These are phyloP conservation scores for Exophiala viscosa DNA, from an alignment of 2,329 filamentous ascomycete species.

Conservation along the genomic window DNA sequence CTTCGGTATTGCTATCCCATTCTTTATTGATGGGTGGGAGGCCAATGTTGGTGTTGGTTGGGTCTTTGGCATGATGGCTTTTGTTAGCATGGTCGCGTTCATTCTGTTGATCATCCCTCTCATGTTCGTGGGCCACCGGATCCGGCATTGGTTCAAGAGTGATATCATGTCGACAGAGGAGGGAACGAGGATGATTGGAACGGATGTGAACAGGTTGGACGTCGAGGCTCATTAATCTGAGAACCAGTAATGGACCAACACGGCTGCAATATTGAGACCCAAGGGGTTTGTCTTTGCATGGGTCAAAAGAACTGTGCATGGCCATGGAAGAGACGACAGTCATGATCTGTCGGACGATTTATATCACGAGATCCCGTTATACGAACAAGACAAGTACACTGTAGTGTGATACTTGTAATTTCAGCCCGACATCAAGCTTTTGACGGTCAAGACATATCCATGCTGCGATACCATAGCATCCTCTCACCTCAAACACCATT, in stretches of 20 bases:
- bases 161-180: constrained; percentile 4
- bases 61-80: constrained; percentile 43
- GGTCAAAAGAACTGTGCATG: too few relatives aligned
- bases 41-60: constrained; percentile 36
- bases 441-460: too few relatives aligned
- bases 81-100: constrained; percentile 34
- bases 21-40: constrained; percentile 41
- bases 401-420: too few relatives aligned
- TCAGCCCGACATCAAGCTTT: too few relatives aligned
- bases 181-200: constrained; percentile 1
- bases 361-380: too few relatives aligned
- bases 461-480: too few relatives aligned
- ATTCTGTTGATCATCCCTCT: background rate
- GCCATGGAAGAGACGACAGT: too few relatives aligned
- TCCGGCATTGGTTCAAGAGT: constrained; percentile 1
- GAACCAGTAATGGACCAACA: too few relatives aligned
- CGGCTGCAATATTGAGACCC: constrained; percentile 14
- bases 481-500: too few relatives aligned
- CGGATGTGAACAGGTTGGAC: background rate
- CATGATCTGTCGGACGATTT: too few relatives aligned
- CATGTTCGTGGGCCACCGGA: constrained; percentile 2
- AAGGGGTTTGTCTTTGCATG: too few relatives aligned
- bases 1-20: constrained; percentile 39
- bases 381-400: too few relatives aligned
- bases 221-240: constrained; percentile 6